Evolutionary conservation across 2,329 filamentous ascomycete genomes (phyloP).

Genomic region (Colletotrichum lentis): DNA sequence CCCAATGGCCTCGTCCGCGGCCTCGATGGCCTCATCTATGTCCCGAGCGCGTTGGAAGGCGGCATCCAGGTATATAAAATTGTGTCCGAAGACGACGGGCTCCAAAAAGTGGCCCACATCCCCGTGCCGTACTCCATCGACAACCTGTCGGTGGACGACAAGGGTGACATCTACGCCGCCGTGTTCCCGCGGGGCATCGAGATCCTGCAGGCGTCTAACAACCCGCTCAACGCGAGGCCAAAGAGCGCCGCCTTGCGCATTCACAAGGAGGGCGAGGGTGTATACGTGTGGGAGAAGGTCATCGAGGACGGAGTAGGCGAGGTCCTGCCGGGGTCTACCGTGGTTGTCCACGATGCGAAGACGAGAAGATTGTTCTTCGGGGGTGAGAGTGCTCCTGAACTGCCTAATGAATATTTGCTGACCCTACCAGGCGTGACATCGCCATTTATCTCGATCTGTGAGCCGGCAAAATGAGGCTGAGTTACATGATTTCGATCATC

Average conservation of each 20-base stretch:
- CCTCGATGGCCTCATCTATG: slow-evolving; percentile 44
- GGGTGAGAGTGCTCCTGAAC: slow-evolving; percentile 36
- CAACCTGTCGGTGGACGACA: slow-evolving; percentile 42
- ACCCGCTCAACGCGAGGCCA: slow-evolving; percentile 38
- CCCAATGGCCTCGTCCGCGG: slow-evolving; percentile 46
- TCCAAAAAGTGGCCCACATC: slow-evolving; percentile 39
- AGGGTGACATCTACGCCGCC: slow-evolving; percentile 43
- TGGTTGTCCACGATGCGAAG: slow-evolving; percentile 43
- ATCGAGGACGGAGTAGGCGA: slow-evolving; percentile 43
- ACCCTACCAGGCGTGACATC: slow-evolving; percentile 37
- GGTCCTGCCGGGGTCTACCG: slow-evolving; percentile 42
- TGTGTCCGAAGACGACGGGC: slow-evolving; percentile 21
- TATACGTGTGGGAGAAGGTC: slow-evolving; percentile 42
- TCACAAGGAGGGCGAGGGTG: slow-evolving; percentile 31
- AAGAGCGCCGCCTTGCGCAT: slow-evolving; percentile 41
- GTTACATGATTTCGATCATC: neutral
- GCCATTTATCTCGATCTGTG: slow-evolving; percentile 41
- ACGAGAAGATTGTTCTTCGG: slow-evolving; percentile 44
- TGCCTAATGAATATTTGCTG: neutral
- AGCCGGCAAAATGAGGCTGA: slow-evolving; percentile 20
- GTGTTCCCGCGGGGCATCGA: slow-evolving; percentile 39
- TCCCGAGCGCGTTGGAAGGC: slow-evolving; percentile 43
- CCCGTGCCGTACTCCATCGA: slow-evolving; percentile 41
- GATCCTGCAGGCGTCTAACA: slow-evolving; percentile 33
- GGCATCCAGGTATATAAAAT: slow-evolving; percentile 39